Evolutionary conservation across 805 yeast genomes (phyloP).

Genomic region (Teunomyces cretensis): DNA sequence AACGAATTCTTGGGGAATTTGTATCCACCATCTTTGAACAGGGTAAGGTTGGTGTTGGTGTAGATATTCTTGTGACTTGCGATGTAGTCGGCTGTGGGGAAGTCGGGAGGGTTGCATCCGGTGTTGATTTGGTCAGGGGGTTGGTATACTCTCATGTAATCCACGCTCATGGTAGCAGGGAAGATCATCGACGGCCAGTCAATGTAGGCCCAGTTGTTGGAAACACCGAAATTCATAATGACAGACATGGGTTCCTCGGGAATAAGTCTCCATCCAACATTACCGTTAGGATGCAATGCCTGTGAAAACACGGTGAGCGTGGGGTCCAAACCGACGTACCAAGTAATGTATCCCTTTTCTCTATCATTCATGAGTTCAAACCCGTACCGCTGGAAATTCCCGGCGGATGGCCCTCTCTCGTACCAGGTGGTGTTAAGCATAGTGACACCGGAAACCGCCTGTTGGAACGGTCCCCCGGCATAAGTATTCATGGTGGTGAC

Average conservation of each 20-base stretch:
- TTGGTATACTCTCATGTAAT: slow-evolving; percentile 91
- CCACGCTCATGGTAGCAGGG: slow-evolving; percentile 76
- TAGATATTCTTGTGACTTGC: slow-evolving; percentile 69
- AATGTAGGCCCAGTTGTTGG: slow-evolving; percentile 90
- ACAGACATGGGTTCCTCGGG: slow-evolving; percentile 93
- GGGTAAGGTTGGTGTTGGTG: slow-evolving; percentile 63
- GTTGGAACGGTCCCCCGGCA: slow-evolving; percentile 92
- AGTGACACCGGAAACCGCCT: slow-evolving; percentile 83
- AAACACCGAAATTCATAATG: slow-evolving; percentile 82
- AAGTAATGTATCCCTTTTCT: slow-evolving; percentile 69
- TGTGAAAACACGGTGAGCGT: slow-evolving; percentile 70
- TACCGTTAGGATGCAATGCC: slow-evolving; percentile 88
- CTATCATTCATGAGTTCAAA: slow-evolving; percentile 76
- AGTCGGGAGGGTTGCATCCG: slow-evolving; percentile 84
- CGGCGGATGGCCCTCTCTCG: slow-evolving; percentile 54
- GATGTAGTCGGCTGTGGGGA: slow-evolving; percentile 86
- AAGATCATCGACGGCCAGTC: slow-evolving; percentile 81
- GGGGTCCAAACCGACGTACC: slow-evolving; percentile 84
- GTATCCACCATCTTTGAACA: slow-evolving; percentile 77
- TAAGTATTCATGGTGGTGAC: slow-evolving; percentile 82
- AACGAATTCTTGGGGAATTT: slow-evolving; percentile 19
- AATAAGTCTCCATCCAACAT: slow-evolving; percentile 77
- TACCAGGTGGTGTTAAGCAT: slow-evolving; percentile 84
- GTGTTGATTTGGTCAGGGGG: slow-evolving; percentile 59
- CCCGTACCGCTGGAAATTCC: slow-evolving; percentile 69